These are phyloP conservation scores for Pseudonectria foliicola DNA, from an alignment of 2,329 filamentous ascomycete genomes.

Conservation along the genomic window DNA sequence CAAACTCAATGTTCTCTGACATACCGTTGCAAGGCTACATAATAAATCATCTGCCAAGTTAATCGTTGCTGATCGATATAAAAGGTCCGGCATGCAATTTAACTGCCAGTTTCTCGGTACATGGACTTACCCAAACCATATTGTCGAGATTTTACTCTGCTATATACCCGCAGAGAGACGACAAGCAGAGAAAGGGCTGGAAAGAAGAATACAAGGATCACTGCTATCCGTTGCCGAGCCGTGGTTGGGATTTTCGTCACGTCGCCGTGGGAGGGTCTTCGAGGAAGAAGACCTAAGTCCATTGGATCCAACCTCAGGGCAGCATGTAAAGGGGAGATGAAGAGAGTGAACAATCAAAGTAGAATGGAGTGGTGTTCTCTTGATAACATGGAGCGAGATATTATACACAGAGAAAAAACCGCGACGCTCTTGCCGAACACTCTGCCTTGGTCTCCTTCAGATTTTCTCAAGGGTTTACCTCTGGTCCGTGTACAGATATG, in stretches of 20 bases:
- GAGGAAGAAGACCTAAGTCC: conserved; percentile 4
- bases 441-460: too few species aligned
- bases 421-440: too few species aligned
- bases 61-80: conserved; percentile 1
- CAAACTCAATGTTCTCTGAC: neutral
- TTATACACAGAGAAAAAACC: too few species aligned
- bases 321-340: neutral
- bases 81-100: too few species aligned
- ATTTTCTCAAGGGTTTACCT: too few species aligned
- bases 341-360: too few species aligned
- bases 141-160: conserved; percentile 5
- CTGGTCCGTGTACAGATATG: too few species aligned
- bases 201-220: conserved; percentile 6
- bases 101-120: too few species aligned
- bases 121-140: conserved; percentile 8
- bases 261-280: conserved; percentile 4
- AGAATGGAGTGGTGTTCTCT: too few species aligned
- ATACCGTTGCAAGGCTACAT: conserved; percentile 8
- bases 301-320: too few species aligned
- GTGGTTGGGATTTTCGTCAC: conserved; percentile 3
- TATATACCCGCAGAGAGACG: conserved; percentile 5
- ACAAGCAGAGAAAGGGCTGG: conserved; percentile 4
- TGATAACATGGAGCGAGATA: too few species aligned
- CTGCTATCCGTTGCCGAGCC: conserved; percentile 4
- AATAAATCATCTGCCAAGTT: conserved; percentile 5